Conservation (phyloP, 345 rosid genomes). For the Moricandia moricandioides region DNA sequence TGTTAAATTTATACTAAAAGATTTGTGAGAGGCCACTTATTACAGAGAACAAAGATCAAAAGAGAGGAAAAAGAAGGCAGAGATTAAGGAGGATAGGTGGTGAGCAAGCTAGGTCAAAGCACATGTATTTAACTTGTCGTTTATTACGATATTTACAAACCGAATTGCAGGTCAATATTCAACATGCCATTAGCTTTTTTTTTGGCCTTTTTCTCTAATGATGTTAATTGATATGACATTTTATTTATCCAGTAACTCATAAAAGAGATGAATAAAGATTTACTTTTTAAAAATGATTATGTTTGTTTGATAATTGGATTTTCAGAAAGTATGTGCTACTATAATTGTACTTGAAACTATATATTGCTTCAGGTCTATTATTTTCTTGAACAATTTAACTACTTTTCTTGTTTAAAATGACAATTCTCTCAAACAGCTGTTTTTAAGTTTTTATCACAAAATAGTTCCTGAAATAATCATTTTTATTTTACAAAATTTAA, state of each 20-base stretch:
- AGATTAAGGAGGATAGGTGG: no score
- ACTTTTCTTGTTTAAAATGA: not conserved
- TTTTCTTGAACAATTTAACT: not conserved
- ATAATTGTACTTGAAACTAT: not conserved
- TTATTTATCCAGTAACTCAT: not conserved
- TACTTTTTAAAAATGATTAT: no score
- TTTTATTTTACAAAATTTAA: no score
- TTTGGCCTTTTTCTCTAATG: not conserved
- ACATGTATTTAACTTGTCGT: not conserved
- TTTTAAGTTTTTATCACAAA: no score
- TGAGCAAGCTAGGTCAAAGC: not conserved
- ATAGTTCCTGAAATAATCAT: no score
- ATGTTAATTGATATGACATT: not conserved
- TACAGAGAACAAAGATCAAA: no score
- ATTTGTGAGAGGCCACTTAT: no score
- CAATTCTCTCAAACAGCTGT: no score
- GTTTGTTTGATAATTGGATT: not conserved
- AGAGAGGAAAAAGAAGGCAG: no score
- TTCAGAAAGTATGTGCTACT: not conserved
- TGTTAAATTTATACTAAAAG: no score
- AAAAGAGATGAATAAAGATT: not conserved
- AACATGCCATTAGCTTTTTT: not conserved
- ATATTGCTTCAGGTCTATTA: not conserved
- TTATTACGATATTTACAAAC: not conserved
- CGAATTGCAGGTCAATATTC: not conserved